A percentile compares a stretch with the other conserved stretches of the same genome.
phyloP scores from a whole-genome alignment of 2,329 filamentous ascomycete species.

The Fusarium brachygibbosum region DNA sequence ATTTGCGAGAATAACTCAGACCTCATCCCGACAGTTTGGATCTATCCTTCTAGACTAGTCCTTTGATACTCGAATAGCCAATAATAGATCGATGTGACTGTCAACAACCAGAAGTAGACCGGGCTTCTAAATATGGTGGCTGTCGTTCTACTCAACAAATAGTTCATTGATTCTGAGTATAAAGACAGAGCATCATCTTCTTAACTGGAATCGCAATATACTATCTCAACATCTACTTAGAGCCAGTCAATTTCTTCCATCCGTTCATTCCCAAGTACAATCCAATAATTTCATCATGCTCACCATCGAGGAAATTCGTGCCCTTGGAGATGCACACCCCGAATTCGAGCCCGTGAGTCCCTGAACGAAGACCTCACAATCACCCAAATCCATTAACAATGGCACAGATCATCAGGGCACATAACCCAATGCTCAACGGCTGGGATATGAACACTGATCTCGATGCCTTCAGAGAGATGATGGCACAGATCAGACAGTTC shows the following conservation, averaged over 20 bases:
- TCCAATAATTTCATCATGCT: constrained; percentile 37
- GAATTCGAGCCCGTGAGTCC: constrained; percentile 34
- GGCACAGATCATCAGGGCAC: constrained; percentile 25
- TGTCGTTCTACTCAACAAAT: constrained; percentile 11
- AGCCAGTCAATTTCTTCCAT: background rate
- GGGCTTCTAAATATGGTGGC: background rate
- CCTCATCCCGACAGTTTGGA: background rate
- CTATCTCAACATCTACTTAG: background rate
- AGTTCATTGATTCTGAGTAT: constrained; percentile 2
- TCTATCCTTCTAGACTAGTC: background rate
- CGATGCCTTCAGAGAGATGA: constrained; percentile 35
- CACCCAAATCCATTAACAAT: constrained; percentile 8
- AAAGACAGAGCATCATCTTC: background rate
- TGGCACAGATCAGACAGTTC: constrained; percentile 29
- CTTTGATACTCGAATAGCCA: background rate
- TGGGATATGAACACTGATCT: constrained; percentile 47
- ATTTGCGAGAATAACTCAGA: background rate
- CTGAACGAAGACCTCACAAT: background rate
- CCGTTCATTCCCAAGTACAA: background rate
- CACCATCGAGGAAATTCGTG: constrained; percentile 44
- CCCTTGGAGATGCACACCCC: constrained; percentile 40
- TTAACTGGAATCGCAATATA: background rate
- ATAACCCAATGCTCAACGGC: constrained; percentile 37
- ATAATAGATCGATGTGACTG: background rate
- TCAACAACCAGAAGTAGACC: background rate